phyloP scores from a whole-genome alignment of 2,329 filamentous ascomycete genomes.

The Pseudogymnoascus sp. region DNA sequence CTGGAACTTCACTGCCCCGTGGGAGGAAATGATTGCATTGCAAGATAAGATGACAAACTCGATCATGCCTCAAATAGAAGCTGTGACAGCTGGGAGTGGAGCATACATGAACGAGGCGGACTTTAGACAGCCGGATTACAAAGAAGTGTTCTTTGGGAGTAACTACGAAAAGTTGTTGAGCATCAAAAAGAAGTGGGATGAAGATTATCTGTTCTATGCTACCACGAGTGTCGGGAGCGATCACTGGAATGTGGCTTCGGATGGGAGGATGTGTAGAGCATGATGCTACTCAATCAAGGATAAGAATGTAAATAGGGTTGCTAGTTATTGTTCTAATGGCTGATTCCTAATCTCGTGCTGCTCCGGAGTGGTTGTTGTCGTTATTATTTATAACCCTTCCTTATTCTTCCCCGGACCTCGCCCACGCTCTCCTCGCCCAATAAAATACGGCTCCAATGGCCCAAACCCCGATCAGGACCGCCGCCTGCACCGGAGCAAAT shows the following conservation, averaged over 20 bases:
- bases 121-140: slow-evolving; percentile 35
- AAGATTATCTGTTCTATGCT: slow-evolving; percentile 38
- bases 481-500: slow-evolving; percentile 47
- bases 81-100: slow-evolving; percentile 34
- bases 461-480: slow-evolving; percentile 45
- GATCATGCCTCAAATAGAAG: slow-evolving; percentile 28
- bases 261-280: slow-evolving; percentile 35
- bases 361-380: background rate
- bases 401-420: background rate
- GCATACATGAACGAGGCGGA: slow-evolving; percentile 46
- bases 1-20: slow-evolving; percentile 29
- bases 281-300: slow-evolving; percentile 2
- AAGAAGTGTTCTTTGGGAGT: slow-evolving; percentile 37
- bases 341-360: background rate
- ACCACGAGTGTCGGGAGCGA: slow-evolving; percentile 44
- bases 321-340: background rate
- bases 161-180: slow-evolving; percentile 35
- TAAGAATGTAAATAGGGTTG: background rate
- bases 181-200: slow-evolving; percentile 45
- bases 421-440: background rate
- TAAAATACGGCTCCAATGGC: slow-evolving; percentile 40
- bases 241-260: slow-evolving; percentile 34
- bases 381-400: background rate
- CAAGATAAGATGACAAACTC: slow-evolving; percentile 28
- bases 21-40: slow-evolving; percentile 23